Evolutionary conservation across 1,139 yeast genomes (phyloP), one percentile per base, ranked within the genome.

Genomic region (Candida tunisiensis): DNA sequence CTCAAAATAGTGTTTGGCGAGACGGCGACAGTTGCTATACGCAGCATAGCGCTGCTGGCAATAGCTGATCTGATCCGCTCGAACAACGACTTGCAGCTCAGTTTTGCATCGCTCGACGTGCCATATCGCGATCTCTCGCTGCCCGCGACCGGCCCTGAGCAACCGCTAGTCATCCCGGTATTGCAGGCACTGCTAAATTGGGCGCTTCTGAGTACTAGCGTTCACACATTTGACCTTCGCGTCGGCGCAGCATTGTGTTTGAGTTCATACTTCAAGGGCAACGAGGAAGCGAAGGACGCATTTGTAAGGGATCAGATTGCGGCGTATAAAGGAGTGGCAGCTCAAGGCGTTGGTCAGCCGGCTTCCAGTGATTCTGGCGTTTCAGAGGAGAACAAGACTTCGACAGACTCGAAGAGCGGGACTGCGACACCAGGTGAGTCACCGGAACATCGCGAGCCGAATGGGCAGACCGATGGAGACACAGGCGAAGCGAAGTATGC

Each of bases 91-190:
- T 61, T 77, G 20, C 95, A 83, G 48, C 55, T 55, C 15, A 69
- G 69, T 35, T 74, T 88, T 42, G 63, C 83, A 3, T 71, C 70
- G 31, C 73, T 85, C 14, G 96, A 88, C 47, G 94, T 88, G 5
- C 98, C 98, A 0, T 80, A 74, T 43, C 58, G 83, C 33, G 95
- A 83, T 44, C 83, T 94, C 6, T 64, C 80, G n/a, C 50, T 75
- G 33, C 79, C 82, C 1, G 42, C 55, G 7, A 36, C 39, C 20
- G 38, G 39, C 8, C 36, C 34, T 5, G 31, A 38, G 11, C 41
- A 37, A 11, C 53, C 54, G 0, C 33, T 29, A 5, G 42, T 61
- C 4, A 47, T 72, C 6, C 91, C 95, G 0, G 92, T 79, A 0
- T 62, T 79, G 0, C 61, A 66, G 21, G 83, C 92, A 0, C 57